Evolutionary conservation across 495 filamentous ascomycete genomes (phyloP), one percentile per base, ranked within the genome.

Genomic region (Xylaria grammica): DNA sequence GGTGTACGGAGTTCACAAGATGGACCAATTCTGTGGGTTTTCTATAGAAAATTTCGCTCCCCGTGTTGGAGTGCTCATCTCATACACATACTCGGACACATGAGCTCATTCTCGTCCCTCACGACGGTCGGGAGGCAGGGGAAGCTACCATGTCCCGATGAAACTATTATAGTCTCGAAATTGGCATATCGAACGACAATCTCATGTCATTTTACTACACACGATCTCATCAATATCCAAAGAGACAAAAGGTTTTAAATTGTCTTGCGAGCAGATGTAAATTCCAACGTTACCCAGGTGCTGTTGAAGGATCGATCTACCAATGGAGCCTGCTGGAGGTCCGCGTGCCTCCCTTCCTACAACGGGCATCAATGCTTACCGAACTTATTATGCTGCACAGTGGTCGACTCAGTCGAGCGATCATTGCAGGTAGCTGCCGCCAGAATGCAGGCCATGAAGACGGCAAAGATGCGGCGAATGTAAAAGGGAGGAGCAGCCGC

Each of bases 1-100:
- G 72, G 72, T 70, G 72, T 72, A 51, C 56, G 72, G 72, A 70
- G 72, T 72, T 74, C 24, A 64, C 52, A 72, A 74, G 69, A 74
- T 60, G 65, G 61, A 42, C 51, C 53, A 60, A 50, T 27, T 60
- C n/a, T 54, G 32, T 48, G 59, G 30, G 53, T 60, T 62, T 70
- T 58, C 46, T 42, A 64, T 64, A 64, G 62, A 58, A 36, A 30
- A 50, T 29, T 24, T 20, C 44, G 6, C 27, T 17, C 34, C 15
- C 32, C n/a, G 30, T 53, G n/a, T 48, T 48, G 50, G 20, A 46
- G 42, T 19, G 36, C 22, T 46, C 27, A 24, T 42, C n/a, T 46
- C 60, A 38, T 15, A 24, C 51, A 55, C 46, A 34, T 32, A 53
- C 19, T 46, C n/a, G 42, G 51, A 5, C 29, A 55, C 36, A 63